Evolutionary conservation across 306 rosid genomes (phyloP).

Genomic region (Quercus parvula): DNA sequence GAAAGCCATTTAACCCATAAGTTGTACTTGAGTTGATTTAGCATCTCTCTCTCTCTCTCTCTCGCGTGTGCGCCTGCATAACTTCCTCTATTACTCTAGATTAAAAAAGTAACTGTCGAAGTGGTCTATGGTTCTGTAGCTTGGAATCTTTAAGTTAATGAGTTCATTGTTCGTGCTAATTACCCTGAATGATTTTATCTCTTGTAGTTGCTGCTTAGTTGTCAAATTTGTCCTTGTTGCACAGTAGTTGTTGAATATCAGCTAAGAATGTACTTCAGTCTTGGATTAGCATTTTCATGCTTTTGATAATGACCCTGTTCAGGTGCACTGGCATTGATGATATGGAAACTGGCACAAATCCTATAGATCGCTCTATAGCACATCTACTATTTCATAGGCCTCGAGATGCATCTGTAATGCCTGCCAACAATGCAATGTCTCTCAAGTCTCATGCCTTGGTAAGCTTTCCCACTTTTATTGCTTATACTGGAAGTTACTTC

Average conservation of each 20-base stretch:
- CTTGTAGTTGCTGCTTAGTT: neutral
- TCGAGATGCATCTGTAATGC: constrained; percentile 40
- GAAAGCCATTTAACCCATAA: neutral
- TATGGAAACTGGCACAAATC: constrained; percentile 78
- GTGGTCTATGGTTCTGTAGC: neutral
- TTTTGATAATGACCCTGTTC: constrained; percentile 23
- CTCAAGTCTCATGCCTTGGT: constrained; percentile 45
- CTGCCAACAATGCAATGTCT: constrained; percentile 24
- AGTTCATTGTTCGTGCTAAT: constrained; percentile 2
- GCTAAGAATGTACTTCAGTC: neutral
- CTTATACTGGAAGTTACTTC: neutral
- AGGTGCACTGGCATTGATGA: constrained; percentile 66
- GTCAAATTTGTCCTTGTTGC: too few species aligned
- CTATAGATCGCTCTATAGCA: constrained; percentile 87
- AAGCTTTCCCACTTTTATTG: constrained; percentile 24
- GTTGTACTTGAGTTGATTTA: neutral
- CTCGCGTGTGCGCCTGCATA: neutral
- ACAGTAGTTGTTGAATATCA: neutral
- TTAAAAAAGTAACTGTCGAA: neutral
- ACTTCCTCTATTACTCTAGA: neutral
- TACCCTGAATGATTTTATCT: neutral
- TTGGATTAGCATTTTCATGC: constrained; percentile 20
- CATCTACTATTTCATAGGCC: constrained; percentile 86
- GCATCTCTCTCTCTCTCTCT: neutral
- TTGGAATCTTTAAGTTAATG: neutral